These are phyloP conservation scores for Aspergillus eucalypticola DNA, from an alignment of 2,329 filamentous ascomycete species.

Conservation along the genomic window DNA sequence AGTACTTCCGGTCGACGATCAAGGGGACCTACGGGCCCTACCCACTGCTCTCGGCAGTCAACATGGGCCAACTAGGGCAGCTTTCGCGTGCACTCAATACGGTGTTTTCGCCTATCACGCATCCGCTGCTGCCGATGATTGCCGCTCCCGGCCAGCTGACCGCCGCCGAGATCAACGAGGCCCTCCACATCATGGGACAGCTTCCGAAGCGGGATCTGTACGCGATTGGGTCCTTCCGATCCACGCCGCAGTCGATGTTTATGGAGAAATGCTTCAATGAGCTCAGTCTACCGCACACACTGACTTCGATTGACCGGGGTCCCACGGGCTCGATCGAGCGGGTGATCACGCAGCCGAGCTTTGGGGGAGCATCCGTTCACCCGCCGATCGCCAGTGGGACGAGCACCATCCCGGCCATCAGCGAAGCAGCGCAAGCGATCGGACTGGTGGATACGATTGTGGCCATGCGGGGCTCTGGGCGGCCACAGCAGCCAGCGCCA, in stretches of 20 bases:
- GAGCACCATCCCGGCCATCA: conserved; percentile 65
- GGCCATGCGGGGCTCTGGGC: conserved; percentile 51
- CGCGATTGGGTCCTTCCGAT: conserved; percentile 71
- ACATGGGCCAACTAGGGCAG: conserved; percentile 85
- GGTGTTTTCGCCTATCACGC: conserved; percentile 84
- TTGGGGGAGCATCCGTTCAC: conserved; percentile 80
- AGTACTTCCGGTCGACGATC: conserved; percentile 81
- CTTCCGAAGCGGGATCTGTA: conserved; percentile 78
- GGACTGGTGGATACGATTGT: conserved; percentile 82
- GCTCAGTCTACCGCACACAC: conserved; percentile 80
- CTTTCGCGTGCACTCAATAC: conserved; percentile 81
- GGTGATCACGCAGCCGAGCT: conserved; percentile 70
- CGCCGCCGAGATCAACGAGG: conserved; percentile 80
- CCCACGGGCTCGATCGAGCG: conserved; percentile 68
- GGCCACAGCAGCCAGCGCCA: background rate
- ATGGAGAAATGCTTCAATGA: conserved; percentile 83
- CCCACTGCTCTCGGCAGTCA: conserved; percentile 77
- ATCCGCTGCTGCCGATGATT: conserved; percentile 78
- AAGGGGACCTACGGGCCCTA: conserved; percentile 64
- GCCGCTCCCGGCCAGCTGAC: conserved; percentile 84
- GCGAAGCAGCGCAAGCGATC: conserved; percentile 74
- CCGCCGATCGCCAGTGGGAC: conserved; percentile 64
- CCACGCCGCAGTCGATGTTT: conserved; percentile 78
- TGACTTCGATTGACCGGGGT: conserved; percentile 71
- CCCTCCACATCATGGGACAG: conserved; percentile 75